A percentile compares a stretch with the other conserved stretches of the same genome.
Evolutionary conservation across 176 grass and related monocot genomes (phyloP).

Genomic region (Otatea glauca): DNA sequence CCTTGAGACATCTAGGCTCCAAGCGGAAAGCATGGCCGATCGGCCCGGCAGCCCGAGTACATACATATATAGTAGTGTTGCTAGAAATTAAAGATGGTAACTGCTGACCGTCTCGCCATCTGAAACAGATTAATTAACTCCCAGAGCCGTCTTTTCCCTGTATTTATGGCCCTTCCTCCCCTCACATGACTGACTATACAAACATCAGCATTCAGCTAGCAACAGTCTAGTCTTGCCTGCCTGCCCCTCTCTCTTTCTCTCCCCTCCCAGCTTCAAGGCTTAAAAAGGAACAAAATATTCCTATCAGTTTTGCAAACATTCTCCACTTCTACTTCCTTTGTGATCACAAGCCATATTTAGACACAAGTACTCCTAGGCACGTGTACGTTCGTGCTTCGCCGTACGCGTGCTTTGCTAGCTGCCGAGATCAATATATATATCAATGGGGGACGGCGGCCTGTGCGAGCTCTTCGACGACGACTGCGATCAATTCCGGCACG

Average conservation of each 20-base stretch:
- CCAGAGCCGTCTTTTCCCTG: constrained; percentile 31
- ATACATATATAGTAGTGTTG: background rate
- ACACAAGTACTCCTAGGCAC: background rate
- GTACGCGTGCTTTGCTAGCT: background rate
- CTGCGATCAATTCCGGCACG: background rate
- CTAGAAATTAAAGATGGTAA: background rate
- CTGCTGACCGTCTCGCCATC: background rate
- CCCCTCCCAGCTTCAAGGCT: constrained; percentile 1
- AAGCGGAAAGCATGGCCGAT: background rate
- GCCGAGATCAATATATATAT: background rate
- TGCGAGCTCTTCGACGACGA: constrained; percentile 42
- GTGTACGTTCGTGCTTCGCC: constrained; percentile 8
- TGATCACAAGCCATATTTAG: constrained; percentile 22
- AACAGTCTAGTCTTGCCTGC: constrained; percentile 38
- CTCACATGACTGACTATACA: constrained; percentile 37
- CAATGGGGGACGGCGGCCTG: constrained; percentile 45
- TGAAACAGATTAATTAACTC: constrained; percentile 8
- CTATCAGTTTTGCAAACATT: constrained; percentile 38
- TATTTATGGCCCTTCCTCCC: constrained; percentile 44
- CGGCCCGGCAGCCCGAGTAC: constrained; percentile 15
- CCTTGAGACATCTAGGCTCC: too few relatives aligned
- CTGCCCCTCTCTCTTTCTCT: background rate
- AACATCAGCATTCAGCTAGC: background rate
- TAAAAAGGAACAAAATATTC: constrained; percentile 17
- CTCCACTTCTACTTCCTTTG: background rate